These are phyloP conservation scores for Carex scoparia DNA, from an alignment of 176 grass and related monocot species.

Conservation along the genomic window DNA sequence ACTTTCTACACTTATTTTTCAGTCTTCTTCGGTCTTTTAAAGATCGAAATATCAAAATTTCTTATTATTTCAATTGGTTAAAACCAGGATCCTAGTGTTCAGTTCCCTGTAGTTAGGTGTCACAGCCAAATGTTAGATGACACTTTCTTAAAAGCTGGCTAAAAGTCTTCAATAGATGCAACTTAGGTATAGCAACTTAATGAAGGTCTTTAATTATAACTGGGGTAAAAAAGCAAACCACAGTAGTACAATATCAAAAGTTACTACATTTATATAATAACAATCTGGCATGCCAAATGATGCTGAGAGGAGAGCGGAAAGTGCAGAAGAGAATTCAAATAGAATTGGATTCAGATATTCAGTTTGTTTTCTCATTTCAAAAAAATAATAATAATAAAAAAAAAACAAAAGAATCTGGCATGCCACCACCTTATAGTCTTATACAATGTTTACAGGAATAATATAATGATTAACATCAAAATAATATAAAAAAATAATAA, in stretches of 20 bases:
- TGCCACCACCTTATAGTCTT: not conserved
- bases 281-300: not conserved
- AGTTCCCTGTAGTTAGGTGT: not conserved
- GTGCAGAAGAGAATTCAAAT: too few species aligned
- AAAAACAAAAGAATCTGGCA: not conserved
- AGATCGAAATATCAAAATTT: not conserved
- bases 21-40: conserved; percentile 16
- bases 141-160: not conserved
- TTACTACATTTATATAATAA: not conserved
- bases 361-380: too few species aligned
- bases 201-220: not conserved
- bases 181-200: not conserved
- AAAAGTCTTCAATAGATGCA: not conserved
- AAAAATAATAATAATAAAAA: too few species aligned
- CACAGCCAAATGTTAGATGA: not conserved
- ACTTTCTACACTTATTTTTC: not conserved
- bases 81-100: not conserved
- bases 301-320: too few species aligned
- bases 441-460: not conserved
- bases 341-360: too few species aligned
- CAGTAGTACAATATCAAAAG: not conserved
- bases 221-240: not conserved
- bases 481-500: not conserved
- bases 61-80: not conserved
- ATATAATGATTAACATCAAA: not conserved